Evolutionary conservation across 495 filamentous ascomycete genomes (phyloP), one percentile per base, ranked within the genome.

Genomic region (Patellaria atrata): DNA sequence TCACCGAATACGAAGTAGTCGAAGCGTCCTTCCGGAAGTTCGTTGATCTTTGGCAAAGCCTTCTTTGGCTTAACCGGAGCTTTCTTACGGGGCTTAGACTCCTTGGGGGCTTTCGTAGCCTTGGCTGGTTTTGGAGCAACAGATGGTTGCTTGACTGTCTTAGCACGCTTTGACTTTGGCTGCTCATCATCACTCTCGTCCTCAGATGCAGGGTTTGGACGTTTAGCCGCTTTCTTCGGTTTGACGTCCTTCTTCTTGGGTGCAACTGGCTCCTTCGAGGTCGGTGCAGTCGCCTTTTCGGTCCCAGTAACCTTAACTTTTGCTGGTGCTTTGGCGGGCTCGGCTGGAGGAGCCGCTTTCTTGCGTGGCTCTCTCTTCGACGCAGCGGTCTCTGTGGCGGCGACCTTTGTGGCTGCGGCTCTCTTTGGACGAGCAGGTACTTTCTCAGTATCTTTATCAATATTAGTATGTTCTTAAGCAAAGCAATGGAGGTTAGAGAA

Each of bases 1-100:
- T 77, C 76, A 22, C 77, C 77, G 36, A 67, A 79, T 37, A 79
- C 74, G 43, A 65, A 79, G 22, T n/a, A n/a, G n/a, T n/a, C n/a
- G n/a, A n/a, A n/a, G n/a, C n/a, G n/a, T n/a, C n/a, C n/a, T n/a
- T n/a, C n/a, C n/a, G n/a, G n/a, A n/a, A n/a, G n/a, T n/a, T n/a
- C n/a, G n/a, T n/a, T n/a, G n/a, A n/a, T n/a, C n/a, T n/a, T n/a
- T n/a, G n/a, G n/a, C n/a, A n/a, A n/a, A n/a, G n/a, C n/a, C n/a
- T 21, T 23, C 19, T 30, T 16, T 7, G 28, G 28, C 28, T 30
- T 16, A 7, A 8, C 28, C 16, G 28, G n/a, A 14, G 28, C 7
- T 16, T 30, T 16, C 13, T 30, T 30, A 7, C 7, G 8, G 7
- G 28, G 28, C 16, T 7, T 7, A 15, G 28, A 10, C n/a, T 10